Base-by-base conservation (phyloP, 148 eudicot genomes). In the Linanthus parryae region DNA sequence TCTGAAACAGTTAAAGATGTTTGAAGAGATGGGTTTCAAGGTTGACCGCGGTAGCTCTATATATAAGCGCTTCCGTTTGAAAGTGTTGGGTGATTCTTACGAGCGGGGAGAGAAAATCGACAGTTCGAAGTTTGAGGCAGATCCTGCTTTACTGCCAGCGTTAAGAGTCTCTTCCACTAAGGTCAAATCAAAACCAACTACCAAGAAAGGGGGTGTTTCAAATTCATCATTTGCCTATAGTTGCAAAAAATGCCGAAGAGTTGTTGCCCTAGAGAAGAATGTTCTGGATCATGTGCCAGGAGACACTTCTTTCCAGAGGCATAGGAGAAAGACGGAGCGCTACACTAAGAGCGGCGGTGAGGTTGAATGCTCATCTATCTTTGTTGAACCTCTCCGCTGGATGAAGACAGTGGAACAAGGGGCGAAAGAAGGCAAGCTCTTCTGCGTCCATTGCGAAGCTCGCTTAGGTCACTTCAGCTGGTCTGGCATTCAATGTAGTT, bases 341-440 rank as follows among this genome's bases (percentile, higher is more conserved):
- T n/a, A n/a, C n/a, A n/a, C n/a, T n/a, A n/a, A n/a, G n/a, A 68
- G 85, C 71, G 83, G 35, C 11, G 35, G 84, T 26, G 90, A 87
- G 19, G 57, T 67, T 49, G 97, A 85, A 52, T 87, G 98, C 68
- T 73, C 96, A 4, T 91, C 95, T 7, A 59, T 91, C 64, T 91
- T 91, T 69, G 74, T 91, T 51, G 94, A 83, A 71, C 98, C 98
- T 18, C 66, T 91, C 27, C 83, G 86, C 56, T 91, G 98, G 98
- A 87, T 91, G 98, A 83, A 57, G 71, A 8, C 81, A 91, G 98
- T 84, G 39, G 87, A 81, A 70, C 95, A 86, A 73, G 96, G 98
- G 48, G 90, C 69, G 31, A 61, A 76, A 23, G 98, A 91, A 75
- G 98, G 98, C n/a, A 87, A 87, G 81, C 70, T 91, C 45, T 56